Percentiles rank a stretch among this genome's conserved stretches.
These are phyloP conservation scores for Colletotrichum sp. DNA, from an alignment of 2,329 filamentous ascomycete species.

Conservation along the genomic window DNA sequence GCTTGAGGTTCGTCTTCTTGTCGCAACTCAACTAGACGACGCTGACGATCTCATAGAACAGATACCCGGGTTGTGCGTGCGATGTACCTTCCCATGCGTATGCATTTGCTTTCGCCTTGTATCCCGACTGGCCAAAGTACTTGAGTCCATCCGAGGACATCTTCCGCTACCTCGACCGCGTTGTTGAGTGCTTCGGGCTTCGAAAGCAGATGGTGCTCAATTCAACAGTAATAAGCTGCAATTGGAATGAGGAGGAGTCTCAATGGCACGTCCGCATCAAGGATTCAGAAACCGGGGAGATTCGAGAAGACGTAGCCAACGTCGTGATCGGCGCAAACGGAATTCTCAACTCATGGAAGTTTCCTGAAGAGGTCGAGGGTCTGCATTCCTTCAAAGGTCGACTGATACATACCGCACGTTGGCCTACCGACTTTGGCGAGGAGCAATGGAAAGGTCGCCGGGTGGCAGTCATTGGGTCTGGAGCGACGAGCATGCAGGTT, in stretches of 20 bases:
- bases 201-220: background rate
- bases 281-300: background rate
- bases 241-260: background rate
- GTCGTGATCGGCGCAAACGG: background rate
- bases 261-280: background rate
- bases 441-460: background rate
- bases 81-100: background rate
- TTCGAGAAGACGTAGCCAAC: background rate
- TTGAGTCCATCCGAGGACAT: background rate
- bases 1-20: background rate
- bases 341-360: background rate
- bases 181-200: background rate
- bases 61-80: background rate
- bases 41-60: background rate
- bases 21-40: rapidly evolving
- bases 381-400: background rate
- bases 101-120: background rate
- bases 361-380: background rate
- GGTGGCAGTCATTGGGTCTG: background rate
- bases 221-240: background rate
- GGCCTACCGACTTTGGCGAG: background rate
- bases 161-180: background rate
- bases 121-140: background rate
- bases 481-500: background rate
- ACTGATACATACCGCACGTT: background rate